These are phyloP conservation scores for Cutaneotrichosporon daszewskae DNA, from an alignment of 1,284 basidiomycete species.

Conservation along the genomic window DNA sequence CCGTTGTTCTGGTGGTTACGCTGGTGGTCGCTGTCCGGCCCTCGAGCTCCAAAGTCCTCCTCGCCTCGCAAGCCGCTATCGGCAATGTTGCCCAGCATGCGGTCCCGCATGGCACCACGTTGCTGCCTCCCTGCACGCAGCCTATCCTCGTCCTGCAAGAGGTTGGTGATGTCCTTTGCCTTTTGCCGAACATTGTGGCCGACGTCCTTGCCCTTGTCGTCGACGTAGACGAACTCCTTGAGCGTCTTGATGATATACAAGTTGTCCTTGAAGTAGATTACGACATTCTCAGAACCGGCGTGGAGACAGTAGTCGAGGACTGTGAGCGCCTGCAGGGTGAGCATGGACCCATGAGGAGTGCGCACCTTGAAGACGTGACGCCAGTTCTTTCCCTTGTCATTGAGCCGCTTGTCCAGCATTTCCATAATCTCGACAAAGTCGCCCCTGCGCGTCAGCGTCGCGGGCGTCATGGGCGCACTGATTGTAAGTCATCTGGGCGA, in stretches of 20 bases:
- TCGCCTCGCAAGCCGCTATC: constrained; percentile 47
- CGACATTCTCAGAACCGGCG: constrained; percentile 94
- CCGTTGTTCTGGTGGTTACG: constrained; percentile 13
- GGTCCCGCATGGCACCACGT: constrained; percentile 87
- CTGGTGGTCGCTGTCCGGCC: neutral
- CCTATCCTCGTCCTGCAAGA: constrained; percentile 82
- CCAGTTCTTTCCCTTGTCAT: constrained; percentile 99
- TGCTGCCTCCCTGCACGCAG: constrained; percentile 75
- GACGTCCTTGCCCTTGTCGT: constrained; percentile 94
- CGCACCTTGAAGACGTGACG: constrained; percentile 95
- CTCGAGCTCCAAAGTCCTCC: constrained; percentile 45
- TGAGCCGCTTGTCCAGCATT: constrained; percentile 97
- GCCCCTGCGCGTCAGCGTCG: constrained; percentile 55
- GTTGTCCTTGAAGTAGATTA: constrained; percentile 98
- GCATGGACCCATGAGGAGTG: neutral
- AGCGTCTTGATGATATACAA: constrained; percentile 98
- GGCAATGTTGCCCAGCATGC: constrained; percentile 67
- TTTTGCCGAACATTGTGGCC: constrained; percentile 98
- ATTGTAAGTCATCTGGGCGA: constrained; percentile 95
- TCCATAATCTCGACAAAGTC: constrained; percentile 99
- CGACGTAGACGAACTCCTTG: constrained; percentile 96
- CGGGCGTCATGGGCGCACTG: constrained; percentile 58
- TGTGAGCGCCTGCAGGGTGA: constrained; percentile 66
- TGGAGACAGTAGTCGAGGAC: constrained; percentile 95
- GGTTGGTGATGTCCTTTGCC: constrained; percentile 96